Conservation (phyloP, 495 filamentous ascomycete genomes). For the Thozetella sp. region DNA sequence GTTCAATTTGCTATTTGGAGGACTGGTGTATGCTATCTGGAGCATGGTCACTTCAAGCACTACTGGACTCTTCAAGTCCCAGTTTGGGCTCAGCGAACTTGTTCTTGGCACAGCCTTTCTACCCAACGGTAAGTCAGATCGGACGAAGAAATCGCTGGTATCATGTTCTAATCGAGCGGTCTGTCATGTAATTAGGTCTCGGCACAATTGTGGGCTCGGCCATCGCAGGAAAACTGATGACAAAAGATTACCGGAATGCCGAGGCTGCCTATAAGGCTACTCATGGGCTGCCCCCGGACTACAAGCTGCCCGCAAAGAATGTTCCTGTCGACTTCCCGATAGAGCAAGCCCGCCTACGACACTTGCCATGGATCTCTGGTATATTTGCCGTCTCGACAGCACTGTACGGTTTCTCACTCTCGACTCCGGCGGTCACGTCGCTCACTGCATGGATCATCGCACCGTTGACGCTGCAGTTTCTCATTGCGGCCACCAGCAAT, state of each 20-base stretch:
- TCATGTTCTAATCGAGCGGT: too few species aligned
- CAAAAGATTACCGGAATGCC: constrained; percentile 35
- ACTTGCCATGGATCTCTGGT: constrained; percentile 34
- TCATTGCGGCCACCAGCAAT: constrained; percentile 41
- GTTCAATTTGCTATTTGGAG: constrained; percentile 44
- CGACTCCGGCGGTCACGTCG: constrained; percentile 21
- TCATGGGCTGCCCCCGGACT: constrained; percentile 40
- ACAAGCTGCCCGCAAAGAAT: constrained; percentile 38
- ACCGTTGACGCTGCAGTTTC: constrained; percentile 44
- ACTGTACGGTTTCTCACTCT: constrained; percentile 43
- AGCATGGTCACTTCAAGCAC: constrained; percentile 54
- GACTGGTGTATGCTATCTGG: constrained; percentile 52
- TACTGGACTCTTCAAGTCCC: constrained; percentile 37
- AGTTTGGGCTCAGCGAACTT: constrained; percentile 7
- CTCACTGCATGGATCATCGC: constrained; percentile 30
- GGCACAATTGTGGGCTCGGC: not conserved
- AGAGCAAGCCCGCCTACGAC: constrained; percentile 53
- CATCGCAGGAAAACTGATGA: constrained; percentile 38
- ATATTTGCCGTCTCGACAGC: constrained; percentile 31
- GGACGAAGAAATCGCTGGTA: too few species aligned
- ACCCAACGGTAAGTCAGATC: not conserved
- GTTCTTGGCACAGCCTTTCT: not conserved
- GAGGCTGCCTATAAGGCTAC: constrained; percentile 38
- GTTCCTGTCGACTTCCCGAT: constrained; percentile 52
- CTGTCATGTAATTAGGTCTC: not conserved